phyloP scores from a whole-genome alignment of 129 eudicot species.

The Centella asiatica region DNA sequence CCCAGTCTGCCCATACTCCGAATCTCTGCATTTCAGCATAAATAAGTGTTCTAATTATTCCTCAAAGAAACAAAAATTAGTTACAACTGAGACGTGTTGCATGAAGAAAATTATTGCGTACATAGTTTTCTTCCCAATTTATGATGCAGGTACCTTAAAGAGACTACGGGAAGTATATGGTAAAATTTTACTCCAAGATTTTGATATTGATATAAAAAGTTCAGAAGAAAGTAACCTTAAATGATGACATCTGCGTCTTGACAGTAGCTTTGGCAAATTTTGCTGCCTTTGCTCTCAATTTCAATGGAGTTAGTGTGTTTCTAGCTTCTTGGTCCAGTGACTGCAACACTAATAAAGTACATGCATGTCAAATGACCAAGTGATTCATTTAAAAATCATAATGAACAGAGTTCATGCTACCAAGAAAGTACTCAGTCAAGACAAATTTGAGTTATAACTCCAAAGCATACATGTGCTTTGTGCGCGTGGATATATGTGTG shows the following conservation, averaged over 20 bases:
- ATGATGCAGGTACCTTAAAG: not conserved
- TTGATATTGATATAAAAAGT: not conserved
- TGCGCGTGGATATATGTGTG: no score
- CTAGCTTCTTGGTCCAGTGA: slow-evolving; percentile 88
- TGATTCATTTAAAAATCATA: not conserved
- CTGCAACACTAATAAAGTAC: slow-evolving; percentile 70
- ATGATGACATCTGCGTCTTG: slow-evolving; percentile 90
- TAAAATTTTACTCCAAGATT: no score
- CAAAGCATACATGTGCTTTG: no score
- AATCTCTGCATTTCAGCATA: slow-evolving; percentile 42
- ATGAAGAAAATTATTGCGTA: not conserved
- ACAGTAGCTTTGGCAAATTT: slow-evolving; percentile 93
- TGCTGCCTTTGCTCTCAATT: slow-evolving; percentile 97
- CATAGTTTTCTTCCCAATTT: not conserved
- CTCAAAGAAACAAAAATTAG: slow-evolving; percentile 2
- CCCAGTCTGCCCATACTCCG: slow-evolving; percentile 99
- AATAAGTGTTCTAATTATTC: slow-evolving; percentile 4
- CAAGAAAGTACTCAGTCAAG: not conserved
- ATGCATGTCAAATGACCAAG: slow-evolving; percentile 14
- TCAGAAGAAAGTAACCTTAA: slow-evolving; percentile 43
- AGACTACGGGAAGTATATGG: not conserved
- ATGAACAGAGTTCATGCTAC: slow-evolving; percentile 5
- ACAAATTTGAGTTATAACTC: not conserved
- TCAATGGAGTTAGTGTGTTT: slow-evolving; percentile 75
- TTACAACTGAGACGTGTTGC: not conserved